Conservation (phyloP, 495 filamentous ascomycete genomes). For the Parmelia sp. region DNA sequence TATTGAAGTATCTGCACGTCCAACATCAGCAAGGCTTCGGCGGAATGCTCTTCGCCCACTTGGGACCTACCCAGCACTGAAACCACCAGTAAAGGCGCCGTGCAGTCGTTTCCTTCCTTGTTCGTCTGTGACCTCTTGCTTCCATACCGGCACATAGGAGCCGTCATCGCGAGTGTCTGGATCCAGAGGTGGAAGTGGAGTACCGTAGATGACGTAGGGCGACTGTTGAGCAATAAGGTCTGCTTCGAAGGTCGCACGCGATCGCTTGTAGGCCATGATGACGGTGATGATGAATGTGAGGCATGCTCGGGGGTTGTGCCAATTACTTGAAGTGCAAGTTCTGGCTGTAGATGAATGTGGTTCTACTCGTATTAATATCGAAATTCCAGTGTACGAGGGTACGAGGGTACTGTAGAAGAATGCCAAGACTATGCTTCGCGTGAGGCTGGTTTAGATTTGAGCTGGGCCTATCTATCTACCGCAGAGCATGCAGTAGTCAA, state of each 20-base stretch:
- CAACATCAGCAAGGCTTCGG: slow-evolving; percentile 32
- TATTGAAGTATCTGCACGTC: slow-evolving; percentile 79
- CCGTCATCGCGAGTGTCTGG: slow-evolving; percentile 79
- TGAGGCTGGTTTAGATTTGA: not conserved
- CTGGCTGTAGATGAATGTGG: not conserved
- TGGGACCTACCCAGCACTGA: slow-evolving; percentile 76
- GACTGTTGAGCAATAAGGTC: slow-evolving; percentile 67
- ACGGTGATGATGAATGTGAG: slow-evolving; percentile 36
- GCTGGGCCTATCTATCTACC: not conserved
- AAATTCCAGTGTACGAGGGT: too few relatives aligned
- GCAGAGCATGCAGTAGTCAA: not conserved
- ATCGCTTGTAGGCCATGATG: slow-evolving; percentile 73
- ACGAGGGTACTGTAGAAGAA: too few relatives aligned
- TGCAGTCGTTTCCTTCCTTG: slow-evolving; percentile 85
- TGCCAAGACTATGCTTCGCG: too few relatives aligned
- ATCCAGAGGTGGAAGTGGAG: slow-evolving; percentile 75
- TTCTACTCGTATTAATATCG: too few relatives aligned
- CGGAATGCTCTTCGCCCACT: slow-evolving; percentile 23
- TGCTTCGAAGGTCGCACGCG: slow-evolving; percentile 68
- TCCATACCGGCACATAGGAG: slow-evolving; percentile 90
- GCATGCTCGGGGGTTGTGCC: slow-evolving; percentile 12
- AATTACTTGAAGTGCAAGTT: not conserved
- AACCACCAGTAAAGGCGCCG: slow-evolving; percentile 95
- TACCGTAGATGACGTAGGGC: slow-evolving; percentile 78
- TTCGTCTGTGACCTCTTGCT: slow-evolving; percentile 95